A percentile compares a stretch with the other conserved stretches of the same genome.
Conservation (phyloP, 352 stramenopile genomes). For the Phytophthora brassicae region DNA sequence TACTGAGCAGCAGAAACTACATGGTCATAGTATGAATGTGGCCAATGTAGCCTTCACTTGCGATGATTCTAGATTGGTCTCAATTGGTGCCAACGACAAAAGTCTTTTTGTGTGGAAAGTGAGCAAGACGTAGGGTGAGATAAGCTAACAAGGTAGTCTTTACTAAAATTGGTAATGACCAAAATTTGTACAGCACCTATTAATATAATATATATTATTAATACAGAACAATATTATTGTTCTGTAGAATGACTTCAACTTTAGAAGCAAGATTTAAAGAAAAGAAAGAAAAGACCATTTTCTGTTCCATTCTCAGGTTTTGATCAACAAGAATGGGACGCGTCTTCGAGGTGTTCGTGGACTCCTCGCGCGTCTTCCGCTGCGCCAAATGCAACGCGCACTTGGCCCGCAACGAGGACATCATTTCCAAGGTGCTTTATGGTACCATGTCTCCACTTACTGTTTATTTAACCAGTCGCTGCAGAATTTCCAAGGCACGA, state of each 20-base stretch:
- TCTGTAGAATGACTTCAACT: too few species aligned
- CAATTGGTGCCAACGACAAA: slow-evolving; percentile 72
- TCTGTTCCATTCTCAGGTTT: neutral
- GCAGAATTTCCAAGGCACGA: slow-evolving; percentile 79
- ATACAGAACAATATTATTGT: too few species aligned
- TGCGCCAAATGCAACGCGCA: slow-evolving; percentile 92
- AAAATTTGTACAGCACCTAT: too few species aligned
- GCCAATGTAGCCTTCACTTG: slow-evolving; percentile 68
- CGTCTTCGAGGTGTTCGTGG: slow-evolving; percentile 91
- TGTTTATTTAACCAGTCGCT: neutral
- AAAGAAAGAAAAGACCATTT: too few species aligned
- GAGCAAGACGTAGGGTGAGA: neutral
- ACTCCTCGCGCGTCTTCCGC: slow-evolving; percentile 89
- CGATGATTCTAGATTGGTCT: slow-evolving; percentile 67
- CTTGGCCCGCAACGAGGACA: slow-evolving; percentile 91
- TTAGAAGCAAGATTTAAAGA: too few species aligned
- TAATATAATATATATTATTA: too few species aligned
- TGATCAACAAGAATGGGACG: slow-evolving; percentile 51
- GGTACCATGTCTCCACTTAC: neutral
- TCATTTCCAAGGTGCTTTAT: slow-evolving; percentile 92
- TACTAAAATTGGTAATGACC: too few species aligned
- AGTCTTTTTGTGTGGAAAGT: slow-evolving; percentile 73
- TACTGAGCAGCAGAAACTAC: slow-evolving; percentile 53
- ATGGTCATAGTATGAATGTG: slow-evolving; percentile 63
- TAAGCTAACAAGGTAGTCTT: neutral